Percentiles rank a stretch among this genome's conserved stretches.
These are phyloP conservation scores for Fusarium sarcochroum DNA, from an alignment of 2,329 filamentous ascomycete genomes.

Conservation along the genomic window DNA sequence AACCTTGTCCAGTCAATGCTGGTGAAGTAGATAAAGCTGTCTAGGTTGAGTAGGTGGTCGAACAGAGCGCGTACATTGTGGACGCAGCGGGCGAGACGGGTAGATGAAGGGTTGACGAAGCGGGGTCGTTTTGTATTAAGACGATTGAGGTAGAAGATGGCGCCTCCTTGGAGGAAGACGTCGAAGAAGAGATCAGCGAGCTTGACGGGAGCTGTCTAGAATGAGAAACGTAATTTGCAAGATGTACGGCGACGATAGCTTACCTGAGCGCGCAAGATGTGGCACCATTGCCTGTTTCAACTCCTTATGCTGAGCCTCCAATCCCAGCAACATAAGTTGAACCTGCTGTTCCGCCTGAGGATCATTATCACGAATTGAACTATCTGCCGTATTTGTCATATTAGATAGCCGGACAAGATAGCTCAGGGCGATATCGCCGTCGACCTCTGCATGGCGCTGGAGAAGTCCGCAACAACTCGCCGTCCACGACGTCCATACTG, in stretches of 20 bases:
- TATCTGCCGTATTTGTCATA: slow-evolving; percentile 56
- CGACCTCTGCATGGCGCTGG: slow-evolving; percentile 53
- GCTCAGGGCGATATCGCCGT: slow-evolving; percentile 60
- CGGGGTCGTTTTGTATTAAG: slow-evolving; percentile 9
- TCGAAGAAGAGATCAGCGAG: slow-evolving; percentile 55
- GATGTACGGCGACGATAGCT: background rate
- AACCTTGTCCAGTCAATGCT: slow-evolving; percentile 61
- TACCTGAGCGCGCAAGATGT: slow-evolving; percentile 49
- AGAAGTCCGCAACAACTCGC: slow-evolving; percentile 61
- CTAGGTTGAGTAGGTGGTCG: slow-evolving; percentile 51
- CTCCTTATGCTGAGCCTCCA: slow-evolving; percentile 63
- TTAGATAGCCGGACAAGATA: slow-evolving; percentile 61
- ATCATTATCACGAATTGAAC: slow-evolving; percentile 49
- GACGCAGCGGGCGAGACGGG: slow-evolving; percentile 45
- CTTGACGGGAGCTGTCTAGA: slow-evolving; percentile 43
- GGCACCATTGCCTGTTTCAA: slow-evolving; percentile 55
- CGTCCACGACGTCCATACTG: slow-evolving; percentile 60
- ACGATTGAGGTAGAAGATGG: slow-evolving; percentile 50
- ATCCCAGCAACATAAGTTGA: slow-evolving; percentile 61
- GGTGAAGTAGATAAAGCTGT: slow-evolving; percentile 56
- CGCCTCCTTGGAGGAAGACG: slow-evolving; percentile 57
- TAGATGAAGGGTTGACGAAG: slow-evolving; percentile 31
- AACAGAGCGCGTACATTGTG: slow-evolving; percentile 51
- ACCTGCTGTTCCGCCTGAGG: slow-evolving; percentile 57
- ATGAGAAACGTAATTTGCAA: slow-evolving; percentile 34